phyloP scores from a whole-genome alignment of 805 yeast genomes.

The Kodamaea kakaduensis region DNA sequence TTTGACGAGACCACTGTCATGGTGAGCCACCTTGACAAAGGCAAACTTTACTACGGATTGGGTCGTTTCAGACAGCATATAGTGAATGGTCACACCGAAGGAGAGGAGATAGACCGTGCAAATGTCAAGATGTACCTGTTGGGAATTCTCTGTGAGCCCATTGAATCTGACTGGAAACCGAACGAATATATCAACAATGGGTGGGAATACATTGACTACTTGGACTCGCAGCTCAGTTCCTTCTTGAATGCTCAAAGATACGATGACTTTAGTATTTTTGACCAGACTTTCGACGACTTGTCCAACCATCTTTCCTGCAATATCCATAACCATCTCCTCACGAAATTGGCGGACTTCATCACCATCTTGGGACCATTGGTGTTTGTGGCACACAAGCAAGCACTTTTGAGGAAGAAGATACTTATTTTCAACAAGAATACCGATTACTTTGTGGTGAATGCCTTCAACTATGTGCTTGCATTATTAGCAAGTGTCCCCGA shows the following conservation, averaged over 20 bases:
- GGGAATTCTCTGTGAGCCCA: constrained; percentile 54
- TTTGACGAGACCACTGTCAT: constrained; percentile 25
- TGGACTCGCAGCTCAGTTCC: constrained; percentile 25
- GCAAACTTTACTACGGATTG: constrained; percentile 31
- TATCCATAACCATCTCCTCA: constrained; percentile 39
- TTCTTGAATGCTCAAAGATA: constrained; percentile 18
- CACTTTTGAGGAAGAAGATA: constrained; percentile 54
- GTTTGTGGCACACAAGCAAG: constrained; percentile 61
- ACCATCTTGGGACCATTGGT: constrained; percentile 48
- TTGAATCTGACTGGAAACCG: constrained; percentile 35
- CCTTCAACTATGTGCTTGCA: constrained; percentile 55
- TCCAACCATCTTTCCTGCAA: constrained; percentile 15
- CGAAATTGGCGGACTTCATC: constrained; percentile 33
- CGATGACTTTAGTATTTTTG: constrained; percentile 18
- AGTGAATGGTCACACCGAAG: constrained; percentile 8
- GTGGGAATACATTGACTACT: constrained; percentile 39
- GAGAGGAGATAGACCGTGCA: constrained; percentile 10
- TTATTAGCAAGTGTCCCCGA: constrained; percentile 62
- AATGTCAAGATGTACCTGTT: constrained; percentile 59
- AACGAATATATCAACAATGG: constrained; percentile 36
- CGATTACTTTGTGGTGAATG: constrained; percentile 16
- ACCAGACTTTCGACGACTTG: constrained; percentile 12
- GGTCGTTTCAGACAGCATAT: constrained; percentile 28
- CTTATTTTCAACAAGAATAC: constrained; percentile 23
- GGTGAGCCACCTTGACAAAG: constrained; percentile 25